Base-by-base conservation (phyloP, 2,329 filamentous ascomycete species). In the Verticillium isaacii region DNA sequence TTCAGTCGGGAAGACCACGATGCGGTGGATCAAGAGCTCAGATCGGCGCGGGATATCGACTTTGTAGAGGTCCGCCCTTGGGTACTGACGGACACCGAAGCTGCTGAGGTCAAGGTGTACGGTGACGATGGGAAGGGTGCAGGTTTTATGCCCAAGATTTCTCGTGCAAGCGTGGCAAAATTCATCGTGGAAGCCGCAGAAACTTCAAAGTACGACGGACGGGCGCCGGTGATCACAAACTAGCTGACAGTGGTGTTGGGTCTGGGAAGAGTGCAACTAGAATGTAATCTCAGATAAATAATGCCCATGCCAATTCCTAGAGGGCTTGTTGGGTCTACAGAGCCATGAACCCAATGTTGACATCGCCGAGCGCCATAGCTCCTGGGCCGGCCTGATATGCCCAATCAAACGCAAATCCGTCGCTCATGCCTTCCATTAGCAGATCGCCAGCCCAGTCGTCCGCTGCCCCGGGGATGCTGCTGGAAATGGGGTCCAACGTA, bases 1-100 rank as follows among this genome's bases (percentile, higher is more conserved):
- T 71, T 77, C 34, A 78, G 78, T 56, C 75, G 78, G 32, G 70
- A 76, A 1, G 83, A 85, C 61, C 83, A 85, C 62, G 73, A 78
- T 57, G 69, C 71, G 36, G 75, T 82, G 39, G 81, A 83, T 41
- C 61, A 65, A 14, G 71, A 80, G 65, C 70, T 82, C 1, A 74
- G 75, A 3, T 5, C 19, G 57, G 68, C 58, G 0, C 71, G 66
- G 14, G 74, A 70, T 2, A 66, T 77, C 5, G 68, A 73, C 5
- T 80, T 72, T 67, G 78, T 82, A 3, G 59, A 83, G n/a, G 78
- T 78, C 5, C 72, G 80, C 2, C 78, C 81, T 3, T 70, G 71
- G 1, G 75, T 80, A 59, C 68, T 84, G 63, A 72, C 73, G 2
- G 77, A 78, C 2, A 78, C 73, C 0, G 73, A 75, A 3, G 68